Percentiles rank a stretch among this genome's conserved stretches.
These are phyloP conservation scores for Globisporangium spiculum DNA, from an alignment of 352 stramenopile genomes.

Conservation along the genomic window DNA sequence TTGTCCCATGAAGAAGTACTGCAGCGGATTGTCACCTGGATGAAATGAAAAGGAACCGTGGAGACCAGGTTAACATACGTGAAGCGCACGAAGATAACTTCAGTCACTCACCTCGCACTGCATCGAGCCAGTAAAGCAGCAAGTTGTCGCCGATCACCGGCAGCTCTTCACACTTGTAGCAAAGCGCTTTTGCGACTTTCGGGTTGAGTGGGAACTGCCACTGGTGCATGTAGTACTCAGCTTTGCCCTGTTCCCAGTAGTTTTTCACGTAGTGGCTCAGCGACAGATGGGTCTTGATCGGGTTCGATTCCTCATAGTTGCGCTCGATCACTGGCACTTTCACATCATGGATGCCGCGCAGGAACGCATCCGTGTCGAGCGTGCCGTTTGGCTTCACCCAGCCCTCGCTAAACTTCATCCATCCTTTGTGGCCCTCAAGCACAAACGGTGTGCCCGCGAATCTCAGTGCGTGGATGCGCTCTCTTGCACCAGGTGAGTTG, in stretches of 20 bases:
- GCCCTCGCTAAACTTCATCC: slow-evolving; percentile 60
- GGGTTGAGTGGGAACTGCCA: slow-evolving; percentile 92
- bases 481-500: slow-evolving; percentile 42
- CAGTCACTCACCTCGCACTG: slow-evolving; percentile 41
- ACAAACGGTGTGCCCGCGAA: slow-evolving; percentile 71
- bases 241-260: slow-evolving; percentile 75
- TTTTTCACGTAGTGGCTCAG: slow-evolving; percentile 79
- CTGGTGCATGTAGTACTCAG: slow-evolving; percentile 93
- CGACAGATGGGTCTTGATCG: slow-evolving; percentile 70
- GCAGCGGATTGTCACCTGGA: slow-evolving; percentile 80
- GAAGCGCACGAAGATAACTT: background rate
- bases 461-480: slow-evolving; percentile 59
- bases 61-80: background rate
- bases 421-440: slow-evolving; percentile 58
- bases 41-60: background rate
- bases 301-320: slow-evolving; percentile 76
- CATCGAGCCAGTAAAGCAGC: slow-evolving; percentile 90
- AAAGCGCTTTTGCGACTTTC: slow-evolving; percentile 71
- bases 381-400: slow-evolving; percentile 61
- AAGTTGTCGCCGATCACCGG: slow-evolving; percentile 91
- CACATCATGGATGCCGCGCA: slow-evolving; percentile 71
- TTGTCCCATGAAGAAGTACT: slow-evolving; percentile 96
- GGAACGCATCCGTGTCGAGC: slow-evolving; percentile 54
- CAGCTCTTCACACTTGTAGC: slow-evolving; percentile 85
- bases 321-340: slow-evolving; percentile 76